Percentiles rank a stretch among this genome's conserved stretches.
phyloP scores from a whole-genome alignment of 1,284 basidiomycete genomes.

The Cystobasidium sp. region DNA sequence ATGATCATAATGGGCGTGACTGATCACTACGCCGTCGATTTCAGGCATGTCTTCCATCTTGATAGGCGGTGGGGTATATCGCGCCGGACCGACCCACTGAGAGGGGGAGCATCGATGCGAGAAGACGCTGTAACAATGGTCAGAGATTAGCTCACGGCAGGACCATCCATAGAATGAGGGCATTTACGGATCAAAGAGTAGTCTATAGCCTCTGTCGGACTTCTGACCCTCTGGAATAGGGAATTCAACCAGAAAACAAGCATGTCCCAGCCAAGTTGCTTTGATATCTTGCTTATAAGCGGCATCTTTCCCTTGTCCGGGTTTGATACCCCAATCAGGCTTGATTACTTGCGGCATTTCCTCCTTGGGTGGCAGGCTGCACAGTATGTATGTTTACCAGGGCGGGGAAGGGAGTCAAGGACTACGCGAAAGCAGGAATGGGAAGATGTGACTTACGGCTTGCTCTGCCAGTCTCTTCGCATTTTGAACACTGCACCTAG shows the following conservation, averaged over 20 bases:
- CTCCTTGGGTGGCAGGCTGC: constrained; percentile 46
- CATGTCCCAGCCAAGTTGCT: constrained; percentile 71
- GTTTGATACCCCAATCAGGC: constrained; percentile 45
- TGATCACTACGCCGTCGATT: constrained; percentile 69
- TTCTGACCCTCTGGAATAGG: constrained; percentile 58
- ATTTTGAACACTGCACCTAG: background rate
- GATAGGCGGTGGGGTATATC: constrained; percentile 68
- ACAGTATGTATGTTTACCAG: too few relatives aligned
- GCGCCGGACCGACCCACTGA: constrained; percentile 64
- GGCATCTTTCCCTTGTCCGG: constrained; percentile 2
- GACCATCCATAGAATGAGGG: background rate
- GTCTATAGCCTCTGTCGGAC: constrained; percentile 62
- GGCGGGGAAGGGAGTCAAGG: too few relatives aligned
- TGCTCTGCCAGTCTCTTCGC: constrained; percentile 1
- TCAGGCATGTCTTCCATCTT: constrained; percentile 66
- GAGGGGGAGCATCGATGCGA: constrained; percentile 67
- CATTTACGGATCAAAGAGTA: constrained; percentile 68
- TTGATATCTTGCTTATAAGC: constrained; percentile 61
- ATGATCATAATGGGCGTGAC: constrained; percentile 52
- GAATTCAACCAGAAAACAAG: constrained; percentile 71
- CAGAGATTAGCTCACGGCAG: background rate
- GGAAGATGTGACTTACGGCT: constrained; percentile 1
- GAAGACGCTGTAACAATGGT: constrained; percentile 60
- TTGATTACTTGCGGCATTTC: constrained; percentile 44
- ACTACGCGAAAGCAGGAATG: too few relatives aligned